Conservation (phyloP, 352 stramenopile species). For the Pythium folliculosum region DNA sequence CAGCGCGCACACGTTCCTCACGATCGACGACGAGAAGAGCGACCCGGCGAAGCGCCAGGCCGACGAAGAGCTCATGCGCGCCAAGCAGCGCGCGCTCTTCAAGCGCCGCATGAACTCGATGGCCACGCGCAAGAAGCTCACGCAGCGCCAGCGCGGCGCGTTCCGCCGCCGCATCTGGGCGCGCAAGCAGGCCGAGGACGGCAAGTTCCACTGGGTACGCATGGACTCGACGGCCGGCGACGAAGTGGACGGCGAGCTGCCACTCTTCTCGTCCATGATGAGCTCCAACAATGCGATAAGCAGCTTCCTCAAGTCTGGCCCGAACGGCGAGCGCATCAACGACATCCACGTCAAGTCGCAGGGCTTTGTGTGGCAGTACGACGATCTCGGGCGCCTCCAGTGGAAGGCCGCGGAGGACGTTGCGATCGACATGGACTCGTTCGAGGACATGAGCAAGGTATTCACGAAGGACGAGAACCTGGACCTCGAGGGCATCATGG, state of each 20-base stretch:
- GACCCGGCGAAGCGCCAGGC: conserved; percentile 21
- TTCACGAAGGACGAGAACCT: conserved; percentile 44
- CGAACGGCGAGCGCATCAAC: conserved; percentile 53
- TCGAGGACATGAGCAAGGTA: conserved; percentile 39
- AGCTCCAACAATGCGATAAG: conserved; percentile 6
- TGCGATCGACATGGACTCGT: conserved; percentile 72
- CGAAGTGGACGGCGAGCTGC: conserved; percentile 27
- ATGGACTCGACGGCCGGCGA: conserved; percentile 54
- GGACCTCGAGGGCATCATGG: conserved; percentile 81
- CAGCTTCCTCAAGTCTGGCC: conserved; percentile 32
- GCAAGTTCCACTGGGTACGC: conserved; percentile 76
- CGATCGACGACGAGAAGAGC: conserved; percentile 32
- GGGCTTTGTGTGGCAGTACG: conserved; percentile 73
- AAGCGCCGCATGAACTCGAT: conserved; percentile 76
- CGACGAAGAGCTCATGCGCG: conserved; percentile 37
- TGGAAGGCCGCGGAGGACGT: conserved; percentile 69
- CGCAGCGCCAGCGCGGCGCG: conserved; percentile 66
- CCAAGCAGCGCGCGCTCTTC: conserved; percentile 58
- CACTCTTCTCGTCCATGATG: conserved; percentile 20
- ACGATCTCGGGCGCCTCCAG: conserved; percentile 47
- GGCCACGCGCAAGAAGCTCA: conserved; percentile 57
- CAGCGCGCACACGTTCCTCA: conserved; percentile 57
- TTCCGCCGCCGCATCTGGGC: conserved; percentile 68
- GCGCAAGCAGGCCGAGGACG: conserved; percentile 53
- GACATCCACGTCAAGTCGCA: conserved; percentile 67